Conservation (phyloP, 768 basidiomycete genomes). For the Kwoniella europaea region DNA sequence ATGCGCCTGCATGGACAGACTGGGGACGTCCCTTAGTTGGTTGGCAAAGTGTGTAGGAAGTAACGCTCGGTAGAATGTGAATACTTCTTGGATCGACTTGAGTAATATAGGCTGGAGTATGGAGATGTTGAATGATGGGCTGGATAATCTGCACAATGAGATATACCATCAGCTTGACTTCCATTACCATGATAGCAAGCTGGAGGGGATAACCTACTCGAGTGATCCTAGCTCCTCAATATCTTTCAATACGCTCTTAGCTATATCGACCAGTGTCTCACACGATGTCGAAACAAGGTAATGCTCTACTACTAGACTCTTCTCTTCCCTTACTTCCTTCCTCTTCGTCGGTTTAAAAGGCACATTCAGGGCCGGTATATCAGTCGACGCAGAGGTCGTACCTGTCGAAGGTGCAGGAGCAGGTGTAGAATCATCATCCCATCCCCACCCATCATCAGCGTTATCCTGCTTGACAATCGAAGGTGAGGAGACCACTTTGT, state of each 20-base stretch:
- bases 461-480: background rate
- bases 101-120: slow-evolving; percentile 61
- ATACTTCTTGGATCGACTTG: slow-evolving; percentile 68
- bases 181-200: background rate
- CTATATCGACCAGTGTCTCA: slow-evolving; percentile 39
- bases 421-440: slow-evolving; percentile 28
- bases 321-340: slow-evolving; percentile 35
- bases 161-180: background rate
- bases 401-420: background rate
- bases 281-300: slow-evolving; percentile 46
- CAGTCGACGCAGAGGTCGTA: background rate
- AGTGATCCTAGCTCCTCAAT: slow-evolving; percentile 65
- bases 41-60: slow-evolving; percentile 69
- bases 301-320: slow-evolving; percentile 30
- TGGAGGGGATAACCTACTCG: slow-evolving; percentile 47
- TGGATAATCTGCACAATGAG: slow-evolving; percentile 3
- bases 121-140: slow-evolving; percentile 60
- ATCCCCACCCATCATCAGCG: slow-evolving; percentile 27
- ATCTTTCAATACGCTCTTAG: slow-evolving; percentile 36
- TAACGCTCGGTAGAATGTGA: slow-evolving; percentile 80
- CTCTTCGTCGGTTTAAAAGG: slow-evolving; percentile 1
- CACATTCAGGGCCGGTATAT: background rate
- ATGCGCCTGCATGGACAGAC: slow-evolving; percentile 72
- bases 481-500: too few species aligned
- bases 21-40: slow-evolving; percentile 63